Evolutionary conservation across 1,284 basidiomycete genomes (phyloP), one percentile per base, ranked within the genome.

Genomic region (Ustilago esculenta): DNA sequence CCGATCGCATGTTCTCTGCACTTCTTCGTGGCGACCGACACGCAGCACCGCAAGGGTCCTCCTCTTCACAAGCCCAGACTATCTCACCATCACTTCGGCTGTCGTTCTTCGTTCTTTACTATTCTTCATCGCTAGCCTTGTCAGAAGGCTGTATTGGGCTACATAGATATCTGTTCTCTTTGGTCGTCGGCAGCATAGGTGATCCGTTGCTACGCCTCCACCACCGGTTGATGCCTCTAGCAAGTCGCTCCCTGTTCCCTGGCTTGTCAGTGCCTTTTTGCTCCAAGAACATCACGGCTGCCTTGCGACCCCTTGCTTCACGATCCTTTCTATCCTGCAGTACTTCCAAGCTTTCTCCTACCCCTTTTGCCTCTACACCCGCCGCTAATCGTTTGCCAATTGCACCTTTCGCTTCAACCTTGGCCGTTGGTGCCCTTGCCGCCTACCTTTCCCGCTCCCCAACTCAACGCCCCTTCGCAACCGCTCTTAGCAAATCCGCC

Each of bases 201-300:
- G 36, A 30, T 41, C 29, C 44, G 25, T 27, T 17, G 37, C 24
- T 32, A 15, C 34, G 11, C 29, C 27, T 25, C 35, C 25, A 15
- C 17, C 25, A 12, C 23, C 45, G 24, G 46, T 65, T 65, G 54
- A 65, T 65, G 61, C 61, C 50, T 57, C 32, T 54, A 41, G 46
- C 46, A 44, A 54, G 32, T 21, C 50, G 46, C 4, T 40, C 46
- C 37, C 36, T 41, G 14, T 36, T 57, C 33, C 36, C 44, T 37
- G 61, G 61, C 50, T 58, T 54, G 55, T 57, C 54, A 65, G 50
- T 50, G 45, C 50, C 39, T 48, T 50, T 30, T 11, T 10, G 4
- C 21, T 27, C 32, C 8, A 58, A 36, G 25, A 54, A 45, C 46
- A 30, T 42, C 25, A 41, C 61, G 18, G 43, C 50, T 36, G 45